Evolutionary conservation across 306 rosid species (phyloP).

Genomic region (Chamaecrista fasciculata): DNA sequence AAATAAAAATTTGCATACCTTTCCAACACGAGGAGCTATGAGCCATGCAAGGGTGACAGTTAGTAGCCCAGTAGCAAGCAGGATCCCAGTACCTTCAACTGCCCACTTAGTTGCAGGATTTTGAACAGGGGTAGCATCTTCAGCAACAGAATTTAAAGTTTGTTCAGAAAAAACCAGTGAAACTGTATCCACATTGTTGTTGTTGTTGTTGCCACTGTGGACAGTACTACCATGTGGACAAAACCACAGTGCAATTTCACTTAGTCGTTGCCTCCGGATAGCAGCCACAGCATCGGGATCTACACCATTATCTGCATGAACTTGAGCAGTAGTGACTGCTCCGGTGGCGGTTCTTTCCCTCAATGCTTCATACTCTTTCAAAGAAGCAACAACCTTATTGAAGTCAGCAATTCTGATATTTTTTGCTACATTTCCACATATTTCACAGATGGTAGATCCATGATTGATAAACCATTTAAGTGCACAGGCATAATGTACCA

Average conservation of each 20-base stretch:
- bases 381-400: conserved; percentile 64
- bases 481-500: conserved; percentile 94
- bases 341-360: conserved; percentile 87
- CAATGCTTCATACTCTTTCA: conserved; percentile 81
- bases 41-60: conserved; percentile 93
- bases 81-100: conserved; percentile 82
- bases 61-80: conserved; percentile 95
- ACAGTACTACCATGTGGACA: conserved; percentile 55
- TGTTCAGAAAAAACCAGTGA: conserved; percentile 68
- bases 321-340: conserved; percentile 53
- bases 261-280: conserved; percentile 79
- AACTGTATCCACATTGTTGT: conserved; percentile 46
- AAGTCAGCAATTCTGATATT: conserved; percentile 72
- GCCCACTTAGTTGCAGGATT: conserved; percentile 90
- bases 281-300: conserved; percentile 99
- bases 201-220: conserved; percentile 35
- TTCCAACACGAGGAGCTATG: conserved; percentile 94
- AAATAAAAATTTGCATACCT: conserved; percentile 51
- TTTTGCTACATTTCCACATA: conserved; percentile 72
- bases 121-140: conserved; percentile 57
- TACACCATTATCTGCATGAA: conserved; percentile 43
- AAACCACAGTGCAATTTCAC: conserved; percentile 94
- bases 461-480: conserved; percentile 96
- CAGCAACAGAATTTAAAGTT: conserved; percentile 46
- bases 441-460: conserved; percentile 94